These are phyloP conservation scores for Cucurbita moschata DNA, from an alignment of 306 rosid species.

Conservation along the genomic window DNA sequence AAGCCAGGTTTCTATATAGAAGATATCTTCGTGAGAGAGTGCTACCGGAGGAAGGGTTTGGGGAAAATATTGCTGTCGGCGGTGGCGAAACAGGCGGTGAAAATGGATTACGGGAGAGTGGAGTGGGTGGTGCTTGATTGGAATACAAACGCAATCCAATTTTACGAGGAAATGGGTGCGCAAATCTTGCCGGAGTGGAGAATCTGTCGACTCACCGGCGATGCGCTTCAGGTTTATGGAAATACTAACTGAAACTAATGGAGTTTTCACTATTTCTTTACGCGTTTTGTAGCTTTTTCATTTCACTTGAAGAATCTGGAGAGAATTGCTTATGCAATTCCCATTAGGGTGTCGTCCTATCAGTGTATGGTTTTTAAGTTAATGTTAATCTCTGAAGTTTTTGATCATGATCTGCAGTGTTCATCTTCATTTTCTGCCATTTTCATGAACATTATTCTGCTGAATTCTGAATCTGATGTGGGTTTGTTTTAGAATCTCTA, in stretches of 20 bases:
- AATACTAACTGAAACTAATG: neutral
- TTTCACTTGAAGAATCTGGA: neutral
- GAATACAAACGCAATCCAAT: slow-evolving; percentile 58
- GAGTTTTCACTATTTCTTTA: neutral
- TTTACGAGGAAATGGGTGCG: slow-evolving; percentile 79
- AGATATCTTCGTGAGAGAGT: slow-evolving; percentile 66
- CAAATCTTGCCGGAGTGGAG: slow-evolving; percentile 60
- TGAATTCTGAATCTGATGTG: neutral
- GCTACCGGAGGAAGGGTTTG: slow-evolving; percentile 64
- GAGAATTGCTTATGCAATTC: neutral
- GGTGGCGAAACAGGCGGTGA: slow-evolving; percentile 80
- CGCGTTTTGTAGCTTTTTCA: too few relatives aligned
- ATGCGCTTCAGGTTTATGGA: slow-evolving; percentile 45
- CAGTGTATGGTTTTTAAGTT: neutral
- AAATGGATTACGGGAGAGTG: slow-evolving; percentile 77
- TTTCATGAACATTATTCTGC: neutral
- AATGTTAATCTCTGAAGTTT: neutral
- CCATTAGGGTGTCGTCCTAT: neutral
- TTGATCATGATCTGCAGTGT: neutral
- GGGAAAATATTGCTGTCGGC: slow-evolving; percentile 51
- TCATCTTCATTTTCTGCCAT: neutral
- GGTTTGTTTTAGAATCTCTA: neutral
- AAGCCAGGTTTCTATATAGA: slow-evolving; percentile 76
- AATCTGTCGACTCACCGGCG: slow-evolving; percentile 70
- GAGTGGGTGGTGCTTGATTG: slow-evolving; percentile 87